Conservation (phyloP, 768 basidiomycete genomes). For the Russula sp. region DNA sequence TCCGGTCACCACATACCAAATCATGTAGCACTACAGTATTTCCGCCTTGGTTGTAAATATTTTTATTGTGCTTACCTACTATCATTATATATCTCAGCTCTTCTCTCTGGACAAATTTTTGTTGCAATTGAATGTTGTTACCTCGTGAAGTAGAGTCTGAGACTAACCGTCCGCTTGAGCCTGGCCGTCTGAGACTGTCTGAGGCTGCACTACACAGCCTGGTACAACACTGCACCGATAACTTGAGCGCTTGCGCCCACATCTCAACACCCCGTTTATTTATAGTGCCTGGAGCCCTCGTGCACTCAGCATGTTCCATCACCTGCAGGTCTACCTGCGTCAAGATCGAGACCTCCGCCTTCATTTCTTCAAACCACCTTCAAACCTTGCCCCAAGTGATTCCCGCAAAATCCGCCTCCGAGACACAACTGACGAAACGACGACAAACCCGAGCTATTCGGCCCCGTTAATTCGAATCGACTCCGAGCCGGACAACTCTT, state of each 20-base stretch:
- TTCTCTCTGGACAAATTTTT: neutral
- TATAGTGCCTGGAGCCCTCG: neutral
- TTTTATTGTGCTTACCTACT: conserved; percentile 19
- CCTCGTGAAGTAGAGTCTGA: neutral
- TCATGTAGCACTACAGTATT: conserved; percentile 3
- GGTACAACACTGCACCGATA: no score
- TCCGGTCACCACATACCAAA: neutral
- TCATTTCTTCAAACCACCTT: neutral
- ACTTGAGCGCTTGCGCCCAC: no score
- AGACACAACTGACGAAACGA: neutral
- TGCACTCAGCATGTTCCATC: neutral
- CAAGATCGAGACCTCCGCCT: neutral
- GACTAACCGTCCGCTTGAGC: neutral
- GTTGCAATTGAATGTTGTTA: neutral
- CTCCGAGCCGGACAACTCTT: neutral
- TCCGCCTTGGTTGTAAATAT: conserved; percentile 10
- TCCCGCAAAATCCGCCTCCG: neutral
- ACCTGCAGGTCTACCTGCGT: neutral
- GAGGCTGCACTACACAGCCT: neutral
- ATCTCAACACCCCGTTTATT: neutral
- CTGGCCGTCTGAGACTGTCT: neutral
- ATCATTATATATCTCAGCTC: conserved; percentile 23
- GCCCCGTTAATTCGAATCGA: neutral
- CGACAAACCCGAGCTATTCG: neutral
- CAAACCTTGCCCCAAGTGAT: neutral